Percentiles rank a stretch among this genome's conserved stretches.
Conservation (phyloP, 805 yeast species). For the Ogataea degrootiae region DNA sequence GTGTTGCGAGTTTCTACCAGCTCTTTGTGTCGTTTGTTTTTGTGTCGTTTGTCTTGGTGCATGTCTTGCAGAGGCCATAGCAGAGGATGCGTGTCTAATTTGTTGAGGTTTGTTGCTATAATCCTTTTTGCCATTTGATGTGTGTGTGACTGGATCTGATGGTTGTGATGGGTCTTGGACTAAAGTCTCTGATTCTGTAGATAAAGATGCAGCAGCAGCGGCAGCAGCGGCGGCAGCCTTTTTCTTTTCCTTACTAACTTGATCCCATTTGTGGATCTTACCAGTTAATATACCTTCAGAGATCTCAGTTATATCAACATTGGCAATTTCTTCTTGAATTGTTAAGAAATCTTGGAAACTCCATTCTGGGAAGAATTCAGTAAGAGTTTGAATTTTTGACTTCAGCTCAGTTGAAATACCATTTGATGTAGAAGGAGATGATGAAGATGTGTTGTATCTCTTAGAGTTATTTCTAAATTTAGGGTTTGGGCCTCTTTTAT, state of each 20-base stretch:
- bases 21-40: not conserved
- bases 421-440: constrained; percentile 19
- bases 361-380: constrained; percentile 96
- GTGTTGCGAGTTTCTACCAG: not conserved
- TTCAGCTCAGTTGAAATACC: constrained; percentile 24
- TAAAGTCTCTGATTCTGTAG: not conserved
- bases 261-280: constrained; percentile 90
- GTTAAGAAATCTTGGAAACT: constrained; percentile 73
- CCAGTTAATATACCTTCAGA: constrained; percentile 88
- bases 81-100: not conserved
- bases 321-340: constrained; percentile 65
- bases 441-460: constrained; percentile 30
- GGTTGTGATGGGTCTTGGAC: not conserved
- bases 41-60: constrained; percentile 2
- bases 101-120: constrained; percentile 1
- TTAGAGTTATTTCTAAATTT: constrained; percentile 43
- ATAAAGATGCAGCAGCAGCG: constrained; percentile 6
- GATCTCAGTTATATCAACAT: constrained; percentile 68
- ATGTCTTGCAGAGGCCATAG: not conserved
- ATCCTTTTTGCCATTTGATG: constrained; percentile 4
- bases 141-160: constrained; percentile 1
- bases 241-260: constrained; percentile 64
- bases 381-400: constrained; percentile 48
- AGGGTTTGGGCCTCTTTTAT: constrained; percentile 19
- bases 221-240: constrained; percentile 24